phyloP scores from a whole-genome alignment of 768 basidiomycete genomes.

The Hygrophorus pudorinus region DNA sequence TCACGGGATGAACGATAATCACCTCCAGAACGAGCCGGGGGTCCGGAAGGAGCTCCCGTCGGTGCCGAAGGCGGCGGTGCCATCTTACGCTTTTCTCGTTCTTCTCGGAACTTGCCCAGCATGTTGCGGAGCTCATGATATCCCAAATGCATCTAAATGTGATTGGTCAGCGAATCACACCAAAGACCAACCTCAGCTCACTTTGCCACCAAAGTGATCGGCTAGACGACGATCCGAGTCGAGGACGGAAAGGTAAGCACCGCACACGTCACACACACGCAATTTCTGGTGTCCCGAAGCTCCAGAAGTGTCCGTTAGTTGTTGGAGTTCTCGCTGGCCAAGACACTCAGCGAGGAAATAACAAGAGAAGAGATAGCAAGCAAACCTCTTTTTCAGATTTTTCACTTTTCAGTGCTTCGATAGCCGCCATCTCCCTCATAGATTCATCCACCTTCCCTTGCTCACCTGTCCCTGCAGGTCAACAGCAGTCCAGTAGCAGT shows the following conservation, averaged over 20 bases:
- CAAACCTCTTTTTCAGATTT: slow-evolving; percentile 91
- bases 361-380: slow-evolving; percentile 11
- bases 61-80: slow-evolving; percentile 34
- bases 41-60: slow-evolving; percentile 27
- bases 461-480: slow-evolving; percentile 51
- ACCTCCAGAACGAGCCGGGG: slow-evolving; percentile 30
- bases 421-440: slow-evolving; percentile 94
- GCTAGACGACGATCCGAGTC: slow-evolving; percentile 98
- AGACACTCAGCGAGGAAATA: background rate
- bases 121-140: slow-evolving; percentile 97
- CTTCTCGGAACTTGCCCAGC: slow-evolving; percentile 83
- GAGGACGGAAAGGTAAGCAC: slow-evolving; percentile 95
- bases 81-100: slow-evolving; percentile 72
- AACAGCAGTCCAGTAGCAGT: slow-evolving; percentile 9
- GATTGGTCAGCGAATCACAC: slow-evolving; percentile 8
- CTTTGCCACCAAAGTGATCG: slow-evolving; percentile 99
- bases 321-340: slow-evolving; percentile 78
- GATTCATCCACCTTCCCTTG: slow-evolving; percentile 99
- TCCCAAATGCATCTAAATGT: slow-evolving; percentile 88
- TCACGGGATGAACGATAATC: slow-evolving; percentile 53
- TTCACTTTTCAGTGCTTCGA: slow-evolving; percentile 94
- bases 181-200: slow-evolving; percentile 28
- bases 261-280: slow-evolving; percentile 99
- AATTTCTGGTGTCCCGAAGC: slow-evolving; percentile 99
- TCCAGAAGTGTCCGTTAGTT: slow-evolving; percentile 94